Evolutionary conservation across 208 protist species (phyloP).

Genomic region (Leishmania martiniquensis): DNA sequence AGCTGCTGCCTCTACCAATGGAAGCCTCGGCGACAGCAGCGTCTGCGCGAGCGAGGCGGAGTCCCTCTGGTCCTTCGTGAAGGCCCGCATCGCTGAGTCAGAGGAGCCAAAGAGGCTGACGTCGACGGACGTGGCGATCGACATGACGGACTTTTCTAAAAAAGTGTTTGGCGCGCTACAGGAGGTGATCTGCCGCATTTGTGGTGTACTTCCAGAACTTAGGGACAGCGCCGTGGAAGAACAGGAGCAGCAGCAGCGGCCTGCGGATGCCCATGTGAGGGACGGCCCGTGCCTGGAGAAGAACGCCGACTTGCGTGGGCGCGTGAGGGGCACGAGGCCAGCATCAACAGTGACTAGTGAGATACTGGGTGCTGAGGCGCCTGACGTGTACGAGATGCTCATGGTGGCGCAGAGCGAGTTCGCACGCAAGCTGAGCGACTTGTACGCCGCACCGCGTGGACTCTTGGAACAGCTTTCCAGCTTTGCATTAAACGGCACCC

Average conservation of each 20-base stretch:
- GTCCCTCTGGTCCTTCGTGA: conserved; percentile 29
- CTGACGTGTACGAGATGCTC: conserved; percentile 17
- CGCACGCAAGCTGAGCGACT: conserved; percentile 48
- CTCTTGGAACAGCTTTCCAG: conserved; percentile 59
- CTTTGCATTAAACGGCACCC: conserved; percentile 48
- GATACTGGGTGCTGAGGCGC: not conserved
- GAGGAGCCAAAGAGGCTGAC: conserved; percentile 38
- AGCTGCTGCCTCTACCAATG: not conserved
- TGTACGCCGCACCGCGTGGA: conserved; percentile 61
- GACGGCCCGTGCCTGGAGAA: not conserved
- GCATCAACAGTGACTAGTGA: not conserved
- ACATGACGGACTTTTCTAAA: conserved; percentile 73
- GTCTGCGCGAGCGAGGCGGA: not conserved
- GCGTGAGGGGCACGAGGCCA: not conserved
- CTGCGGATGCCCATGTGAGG: not conserved
- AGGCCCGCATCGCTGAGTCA: conserved; percentile 13
- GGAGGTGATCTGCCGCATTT: conserved; percentile 46
- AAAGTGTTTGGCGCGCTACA: conserved; percentile 66
- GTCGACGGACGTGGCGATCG: conserved; percentile 57
- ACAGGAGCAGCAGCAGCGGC: conserved; percentile 1
- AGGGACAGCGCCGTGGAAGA: conserved; percentile 2
- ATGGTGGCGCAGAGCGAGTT: conserved; percentile 29
- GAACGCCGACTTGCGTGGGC: too few relatives aligned
- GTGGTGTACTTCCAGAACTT: conserved; percentile 14
- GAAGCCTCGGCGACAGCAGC: not conserved